Base-by-base conservation (phyloP, 176 grass and related monocot genomes). In the Metroxylon sagu region DNA sequence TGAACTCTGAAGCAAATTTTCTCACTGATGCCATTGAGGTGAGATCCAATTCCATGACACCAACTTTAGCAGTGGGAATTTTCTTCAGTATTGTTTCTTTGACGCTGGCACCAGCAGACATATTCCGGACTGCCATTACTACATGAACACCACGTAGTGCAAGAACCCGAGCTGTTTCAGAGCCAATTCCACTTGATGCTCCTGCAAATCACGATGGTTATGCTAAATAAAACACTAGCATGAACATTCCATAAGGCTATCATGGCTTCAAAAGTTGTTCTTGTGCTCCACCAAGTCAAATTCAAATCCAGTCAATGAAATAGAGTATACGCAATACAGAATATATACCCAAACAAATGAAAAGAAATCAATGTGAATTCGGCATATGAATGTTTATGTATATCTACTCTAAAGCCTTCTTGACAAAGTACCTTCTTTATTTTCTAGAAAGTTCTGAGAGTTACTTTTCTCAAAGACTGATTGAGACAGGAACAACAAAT, bases 171-270 rank as follows among this genome's bases (percentile, higher is more conserved):
- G 81, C 67, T 27, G 87, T 91, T 75, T 90, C 87, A 12, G 69
- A 61, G 54, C 83, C 92, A 61, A 96, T 96, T 55, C 92, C 92
- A 69, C 92, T 96, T 2, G 87, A 85, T 43, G 92, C 87, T 15
- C 85, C 90, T 86, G 74, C 18, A 78, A 27, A 18, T 5, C 23
- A 27, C 3, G 2, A 14, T 26, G 26, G 14, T 19, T 54, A 62
- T 54, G 14, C 59, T 3, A 62, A 56, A 51, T 6, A 25, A 18
- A 17, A 49, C n/a, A 19, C 1, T 28, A 4, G 14, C 17, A 18
- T 68, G n/a, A 55, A 43, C 3, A 12, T 12, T 12, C 35, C 35
- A 23, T 23, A 23, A 23, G 21, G 21, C 21, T 23, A 23, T 23
- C 1, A 23, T 23, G 21, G 21, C 21, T 23, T 23, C 21, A 23